Evolutionary conservation across 164 flowering plant genomes (phyloP), one percentile per base, ranked within the genome.

Genomic region (Magnolia sinica): DNA sequence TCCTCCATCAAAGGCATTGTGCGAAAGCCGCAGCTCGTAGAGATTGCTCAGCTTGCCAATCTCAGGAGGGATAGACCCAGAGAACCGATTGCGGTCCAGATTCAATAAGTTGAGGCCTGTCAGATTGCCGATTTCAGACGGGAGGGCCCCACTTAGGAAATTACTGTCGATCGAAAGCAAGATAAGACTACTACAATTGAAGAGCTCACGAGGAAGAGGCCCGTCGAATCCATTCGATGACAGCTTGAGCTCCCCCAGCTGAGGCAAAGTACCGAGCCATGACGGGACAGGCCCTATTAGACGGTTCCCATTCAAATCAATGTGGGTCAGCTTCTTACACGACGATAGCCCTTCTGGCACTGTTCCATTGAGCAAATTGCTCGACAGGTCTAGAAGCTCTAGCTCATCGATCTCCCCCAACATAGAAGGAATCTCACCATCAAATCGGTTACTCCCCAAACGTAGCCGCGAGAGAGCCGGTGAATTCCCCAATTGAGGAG

Each of bases 181-280:
- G n/a, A 94, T 75, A 81, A 96, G 89, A 14, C 83, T 88, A 27
- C 93, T 83, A 75, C 90, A 89, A 16, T 88, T 89, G 90, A 91
- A 92, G 14, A 94, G 77, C 55, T 88, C 83, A 23, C 1, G 81
- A 74, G 98, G 98, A 73, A 94, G 87, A 66, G 91, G 70, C 13
- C 98, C 98, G 1, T 64, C 16, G 68, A 94, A 86, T 45, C 27
- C 75, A 81, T 96, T 96, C 7, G 83, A 85, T 11, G 92, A 91
- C 20, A 96, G 91, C 83, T 89, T 92, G 50, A 94, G 82, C 85
- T 96, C 98, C 4, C 98, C 99, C 77, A 96, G 76, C 75, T 77
- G 81, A 20, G 92, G 88, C 81, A 96, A 78, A 58, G 78, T 82
- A 65, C 98, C 98, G 7, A 96, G 83, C 99, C 99, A 94, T 2